These are phyloP conservation scores for Begonia peltatifolia DNA, from an alignment of 306 rosid species.

Conservation along the genomic window DNA sequence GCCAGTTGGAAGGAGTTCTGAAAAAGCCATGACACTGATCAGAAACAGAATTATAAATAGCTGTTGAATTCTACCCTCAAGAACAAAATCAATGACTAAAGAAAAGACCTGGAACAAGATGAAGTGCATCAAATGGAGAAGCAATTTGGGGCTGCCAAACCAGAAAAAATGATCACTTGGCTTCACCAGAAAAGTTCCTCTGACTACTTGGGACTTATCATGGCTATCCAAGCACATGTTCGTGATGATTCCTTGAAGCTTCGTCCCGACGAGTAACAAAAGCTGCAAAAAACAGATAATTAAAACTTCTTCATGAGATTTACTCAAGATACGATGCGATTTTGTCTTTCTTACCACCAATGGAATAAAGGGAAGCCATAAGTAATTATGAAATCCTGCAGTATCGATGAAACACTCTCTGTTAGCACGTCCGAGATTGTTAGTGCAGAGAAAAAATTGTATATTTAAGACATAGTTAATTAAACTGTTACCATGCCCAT, in stretches of 20 bases:
- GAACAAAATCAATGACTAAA: not conserved
- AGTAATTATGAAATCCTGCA: constrained; percentile 31
- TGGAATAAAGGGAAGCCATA: constrained; percentile 50
- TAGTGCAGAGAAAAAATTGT: not conserved
- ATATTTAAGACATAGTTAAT: not conserved
- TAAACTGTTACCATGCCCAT: constrained; percentile 30
- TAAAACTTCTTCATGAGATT: not conserved
- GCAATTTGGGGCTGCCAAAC: constrained; percentile 36
- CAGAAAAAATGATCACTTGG: constrained; percentile 44
- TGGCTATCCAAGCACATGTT: constrained; percentile 39
- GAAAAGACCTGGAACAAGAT: constrained; percentile 31
- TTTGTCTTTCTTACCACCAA: constrained; percentile 27
- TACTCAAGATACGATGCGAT: not conserved
- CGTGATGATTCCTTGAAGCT: constrained; percentile 43
- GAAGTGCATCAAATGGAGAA: constrained; percentile 41
- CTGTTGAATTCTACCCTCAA: not conserved
- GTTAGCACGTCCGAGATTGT: not conserved
- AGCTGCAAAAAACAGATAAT: constrained; percentile 16
- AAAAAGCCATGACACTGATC: constrained; percentile 1
- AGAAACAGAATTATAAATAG: not conserved
- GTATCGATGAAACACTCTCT: not conserved
- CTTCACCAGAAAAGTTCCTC: constrained; percentile 44
- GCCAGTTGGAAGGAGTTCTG: constrained; percentile 59
- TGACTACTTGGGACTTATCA: constrained; percentile 30
- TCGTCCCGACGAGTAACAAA: constrained; percentile 48